Conservation (phyloP, 768 basidiomycete genomes). For the Trametes cubensis region DNA sequence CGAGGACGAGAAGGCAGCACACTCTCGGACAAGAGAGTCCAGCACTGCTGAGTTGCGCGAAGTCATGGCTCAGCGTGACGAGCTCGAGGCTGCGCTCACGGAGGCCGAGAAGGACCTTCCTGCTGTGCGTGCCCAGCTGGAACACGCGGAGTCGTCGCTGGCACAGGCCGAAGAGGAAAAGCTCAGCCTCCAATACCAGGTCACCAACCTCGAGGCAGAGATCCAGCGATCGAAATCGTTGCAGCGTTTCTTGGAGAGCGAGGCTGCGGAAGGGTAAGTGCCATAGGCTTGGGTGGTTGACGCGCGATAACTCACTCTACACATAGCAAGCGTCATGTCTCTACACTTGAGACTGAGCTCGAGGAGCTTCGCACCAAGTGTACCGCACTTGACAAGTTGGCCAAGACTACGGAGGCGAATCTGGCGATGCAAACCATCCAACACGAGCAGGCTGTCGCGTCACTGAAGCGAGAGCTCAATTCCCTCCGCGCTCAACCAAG, state of each 20-base stretch:
- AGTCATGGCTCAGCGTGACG: constrained; percentile 18
- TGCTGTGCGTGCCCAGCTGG: constrained; percentile 43
- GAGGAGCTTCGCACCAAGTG: constrained; percentile 33
- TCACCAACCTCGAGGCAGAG: constrained; percentile 65
- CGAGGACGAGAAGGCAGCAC: constrained; percentile 24
- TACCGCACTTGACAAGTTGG: constrained; percentile 39
- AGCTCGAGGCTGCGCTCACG: constrained; percentile 19
- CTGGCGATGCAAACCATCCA: constrained; percentile 66
- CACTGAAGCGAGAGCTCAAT: constrained; percentile 60
- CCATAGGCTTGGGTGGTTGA: neutral
- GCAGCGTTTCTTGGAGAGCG: constrained; percentile 62
- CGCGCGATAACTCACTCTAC: neutral
- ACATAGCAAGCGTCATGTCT: constrained; percentile 11
- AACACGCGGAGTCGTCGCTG: constrained; percentile 41
- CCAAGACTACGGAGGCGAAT: constrained; percentile 57
- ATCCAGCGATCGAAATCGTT: constrained; percentile 64
- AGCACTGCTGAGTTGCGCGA: constrained; percentile 29
- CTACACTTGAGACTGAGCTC: constrained; percentile 51
- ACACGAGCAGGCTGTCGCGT: constrained; percentile 63
- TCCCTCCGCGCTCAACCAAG: constrained; percentile 55
- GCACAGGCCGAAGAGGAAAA: constrained; percentile 53
- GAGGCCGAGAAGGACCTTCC: constrained; percentile 29
- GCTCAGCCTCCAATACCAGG: constrained; percentile 51
- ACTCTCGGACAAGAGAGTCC: constrained; percentile 18
- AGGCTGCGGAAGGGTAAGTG: constrained; percentile 62